Evolutionary conservation across 768 basidiomycete species (phyloP), one percentile per base, ranked within the genome.

Genomic region (Tephrocybe rancida): DNA sequence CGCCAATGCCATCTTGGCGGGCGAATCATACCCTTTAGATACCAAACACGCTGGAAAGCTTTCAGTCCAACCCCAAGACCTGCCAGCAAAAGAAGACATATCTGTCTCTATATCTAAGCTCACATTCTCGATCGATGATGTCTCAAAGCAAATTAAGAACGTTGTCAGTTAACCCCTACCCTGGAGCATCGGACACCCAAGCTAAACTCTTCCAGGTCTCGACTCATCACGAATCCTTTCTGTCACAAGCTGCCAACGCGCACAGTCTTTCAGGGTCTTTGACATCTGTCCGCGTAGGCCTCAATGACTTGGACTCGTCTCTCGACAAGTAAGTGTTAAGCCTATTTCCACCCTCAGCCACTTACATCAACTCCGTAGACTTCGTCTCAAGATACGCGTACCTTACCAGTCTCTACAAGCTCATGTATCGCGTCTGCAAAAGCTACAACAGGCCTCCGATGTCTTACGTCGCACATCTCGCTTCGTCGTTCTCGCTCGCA

Each of bases 101-200:
- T 90, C 91, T 3, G 81, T 92, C 2, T 92, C 93, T 3, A 87
- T 98, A 25, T 86, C 92, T 5, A 95, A 92, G 67, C 77, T 99
- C 3, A 89, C 86, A 56, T 82, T 86, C 63, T 90, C 87, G 0
- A 88, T 98, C 54, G 96, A 98, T 35, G 95, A 98, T 68, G 86
- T 96, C 18, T 86, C 88, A 24, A 92, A 88, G 67, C 93, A 98
- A 69, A 87, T 98, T 47, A 90, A 90, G 70, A 79, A 77, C 43
- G 76, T 96, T 70, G 94, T 95, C 54, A 59, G 87, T 73, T n/a
- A 6, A 50, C 45, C 24, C 21, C 45, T n/a, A 16, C 43, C 52
- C n/a, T 48, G 19, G 29, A 34, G 30, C 9, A 19, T 25, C 37
- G 19, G 22, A 19, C 19, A 37, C 47, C 42, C 19, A 34, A 25